Evolutionary conservation across 169 alveolate species (phyloP).

Genomic region (Plasmodium malariae): DNA sequence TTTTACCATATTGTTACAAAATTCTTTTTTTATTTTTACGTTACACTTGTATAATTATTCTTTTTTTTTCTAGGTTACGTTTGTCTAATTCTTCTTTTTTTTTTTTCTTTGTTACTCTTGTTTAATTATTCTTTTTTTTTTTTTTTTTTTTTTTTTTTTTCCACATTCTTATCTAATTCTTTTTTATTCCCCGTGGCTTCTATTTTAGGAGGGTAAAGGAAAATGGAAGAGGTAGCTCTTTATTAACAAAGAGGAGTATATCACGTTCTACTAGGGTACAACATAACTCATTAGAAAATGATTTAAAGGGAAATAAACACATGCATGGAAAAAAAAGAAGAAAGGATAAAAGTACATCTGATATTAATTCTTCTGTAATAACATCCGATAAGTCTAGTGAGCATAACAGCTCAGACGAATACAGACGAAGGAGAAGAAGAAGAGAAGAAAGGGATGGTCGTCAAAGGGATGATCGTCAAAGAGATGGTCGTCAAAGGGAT

Average conservation of each 20-base stretch:
- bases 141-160: neutral
- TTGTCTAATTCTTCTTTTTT: too few species aligned
- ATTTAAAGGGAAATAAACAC: slow-evolving; percentile 7
- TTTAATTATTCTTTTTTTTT: neutral
- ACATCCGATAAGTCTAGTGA: slow-evolving; percentile 7
- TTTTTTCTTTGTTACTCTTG: too few species aligned
- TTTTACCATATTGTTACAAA: too few species aligned
- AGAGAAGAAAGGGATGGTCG: slow-evolving; percentile 8
- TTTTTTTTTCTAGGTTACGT: too few species aligned
- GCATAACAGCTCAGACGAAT: slow-evolving; percentile 20
- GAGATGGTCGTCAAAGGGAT: slow-evolving; percentile 1
- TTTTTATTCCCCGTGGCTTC: neutral
- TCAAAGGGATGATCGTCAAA: neutral
- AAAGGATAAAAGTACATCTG: slow-evolving; percentile 9
- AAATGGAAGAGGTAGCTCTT: neutral
- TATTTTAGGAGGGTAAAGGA: slow-evolving; percentile 3
- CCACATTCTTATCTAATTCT: neutral
- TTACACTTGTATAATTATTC: too few species aligned
- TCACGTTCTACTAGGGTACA: neutral
- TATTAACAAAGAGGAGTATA: neutral
- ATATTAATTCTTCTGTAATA: slow-evolving; percentile 1
- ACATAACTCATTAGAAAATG: slow-evolving; percentile 11
- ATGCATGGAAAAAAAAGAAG: neutral
- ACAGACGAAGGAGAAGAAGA: slow-evolving; percentile 7
- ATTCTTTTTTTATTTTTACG: too few species aligned